These are phyloP conservation scores for Russula compacta DNA, from an alignment of 768 basidiomycete genomes.

Conservation along the genomic window DNA sequence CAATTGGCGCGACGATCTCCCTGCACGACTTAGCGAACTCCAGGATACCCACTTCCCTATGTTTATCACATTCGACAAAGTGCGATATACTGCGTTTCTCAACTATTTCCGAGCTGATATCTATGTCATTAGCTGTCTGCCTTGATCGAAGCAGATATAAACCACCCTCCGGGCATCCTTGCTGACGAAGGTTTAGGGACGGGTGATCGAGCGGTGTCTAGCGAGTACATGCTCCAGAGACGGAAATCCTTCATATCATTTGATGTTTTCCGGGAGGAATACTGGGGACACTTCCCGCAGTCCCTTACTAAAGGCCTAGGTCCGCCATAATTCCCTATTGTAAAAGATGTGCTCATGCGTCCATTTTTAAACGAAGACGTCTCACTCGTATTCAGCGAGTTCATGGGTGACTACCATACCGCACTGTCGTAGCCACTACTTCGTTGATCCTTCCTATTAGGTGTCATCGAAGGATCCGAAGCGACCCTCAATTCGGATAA, in stretches of 20 bases:
- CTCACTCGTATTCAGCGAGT: slow-evolving; percentile 53
- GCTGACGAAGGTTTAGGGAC: not conserved
- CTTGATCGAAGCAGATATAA: slow-evolving; percentile 43
- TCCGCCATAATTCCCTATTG: slow-evolving; percentile 19
- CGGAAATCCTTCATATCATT: slow-evolving; percentile 32
- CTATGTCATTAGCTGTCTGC: slow-evolving; percentile 33
- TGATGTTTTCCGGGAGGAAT: slow-evolving; percentile 37
- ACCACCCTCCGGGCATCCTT: not conserved
- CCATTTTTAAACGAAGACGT: slow-evolving; percentile 39
- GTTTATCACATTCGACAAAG: slow-evolving; percentile 59
- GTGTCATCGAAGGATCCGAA: slow-evolving; percentile 63
- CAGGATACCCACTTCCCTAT: slow-evolving; percentile 57
- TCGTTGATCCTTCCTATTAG: slow-evolving; percentile 22
- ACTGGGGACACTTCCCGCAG: slow-evolving; percentile 58
- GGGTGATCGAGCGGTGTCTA: not conserved
- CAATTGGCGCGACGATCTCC: slow-evolving; percentile 38
- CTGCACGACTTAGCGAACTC: slow-evolving; percentile 47
- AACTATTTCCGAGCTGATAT: not conserved
- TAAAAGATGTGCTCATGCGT: not conserved
- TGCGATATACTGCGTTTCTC: slow-evolving; percentile 23
- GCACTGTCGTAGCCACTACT: no score
- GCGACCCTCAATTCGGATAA: slow-evolving; percentile 27
- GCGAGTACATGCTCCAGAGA: slow-evolving; percentile 14
- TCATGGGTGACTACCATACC: slow-evolving; percentile 39
- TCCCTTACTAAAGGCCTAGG: slow-evolving; percentile 47